Base-by-base conservation (phyloP, 176 grass and related monocot genomes). In the Avena eriantha region DNA sequence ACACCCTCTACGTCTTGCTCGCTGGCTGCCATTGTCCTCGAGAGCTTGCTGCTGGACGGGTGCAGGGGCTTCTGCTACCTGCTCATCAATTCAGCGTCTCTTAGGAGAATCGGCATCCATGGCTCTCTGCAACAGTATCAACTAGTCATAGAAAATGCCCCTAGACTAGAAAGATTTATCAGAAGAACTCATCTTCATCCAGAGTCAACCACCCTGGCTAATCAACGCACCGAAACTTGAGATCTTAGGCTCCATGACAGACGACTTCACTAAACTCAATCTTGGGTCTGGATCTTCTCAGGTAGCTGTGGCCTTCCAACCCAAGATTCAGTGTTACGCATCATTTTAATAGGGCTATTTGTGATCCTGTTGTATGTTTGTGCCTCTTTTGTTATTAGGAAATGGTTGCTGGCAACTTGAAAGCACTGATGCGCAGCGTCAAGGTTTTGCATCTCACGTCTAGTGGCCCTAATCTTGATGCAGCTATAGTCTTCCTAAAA, bases 361-460 rank as follows among this genome's bases (percentile, higher is more conserved):
- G 22, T 75, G 23, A 75, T 18, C 72, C 14, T 51, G 14, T 31
- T 17, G 3, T 18, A 76, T 76, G 46, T 5, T 76, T 51, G 50
- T 50, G 46, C 23, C 23, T 51, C 17, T 49, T 50, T 3, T 76
- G 46, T 79, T 59, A 58, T 26, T 0, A 79, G 76, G 55, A 34
- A 58, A 43, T 59, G 76, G 55, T 22, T 79, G 33, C 53, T 59
- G 54, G 53, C 12, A 59, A 79, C 54, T 59, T 59, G 29, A 78
- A 33, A 57, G 26, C 54, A 2, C 19, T 41, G 54, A 43, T 1
- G 54, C 19, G 19, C 19, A 59, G 53, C 12, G 6, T 79, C 31
- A 79, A 79, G 54, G 53, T 79, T 79, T 58, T 79, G 76, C 33
- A 58, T 79, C 18, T 79, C 7, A 58, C 11, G 6, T 79, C 54